A percentile compares a stretch with the other conserved stretches of the same genome.
phyloP scores from a whole-genome alignment of 202 grass and related monocot genomes.

The Saccharum hybrid region DNA sequence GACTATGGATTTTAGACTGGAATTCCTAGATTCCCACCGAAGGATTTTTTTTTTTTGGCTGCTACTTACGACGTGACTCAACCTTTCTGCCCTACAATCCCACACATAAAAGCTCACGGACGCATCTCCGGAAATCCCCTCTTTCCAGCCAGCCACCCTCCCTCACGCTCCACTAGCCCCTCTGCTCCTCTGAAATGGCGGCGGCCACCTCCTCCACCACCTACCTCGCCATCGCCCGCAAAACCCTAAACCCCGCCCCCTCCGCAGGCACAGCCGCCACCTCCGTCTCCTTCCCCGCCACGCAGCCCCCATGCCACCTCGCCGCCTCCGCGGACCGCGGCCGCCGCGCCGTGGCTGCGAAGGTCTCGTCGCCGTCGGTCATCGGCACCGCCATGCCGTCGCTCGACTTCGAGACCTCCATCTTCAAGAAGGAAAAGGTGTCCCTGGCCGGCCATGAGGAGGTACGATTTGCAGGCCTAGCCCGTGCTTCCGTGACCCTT shows the following conservation, averaged over 20 bases:
- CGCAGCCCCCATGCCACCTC: constrained; percentile 33
- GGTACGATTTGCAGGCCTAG: constrained; percentile 38
- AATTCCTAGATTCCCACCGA: too few relatives aligned
- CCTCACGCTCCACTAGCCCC: constrained; percentile 16
- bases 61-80: too few relatives aligned
- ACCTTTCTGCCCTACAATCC: background rate
- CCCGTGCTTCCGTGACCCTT: background rate
- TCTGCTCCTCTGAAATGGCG: constrained; percentile 48
- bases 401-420: constrained; percentile 76
- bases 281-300: constrained; percentile 41
- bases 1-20: too few relatives aligned
- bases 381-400: constrained; percentile 51
- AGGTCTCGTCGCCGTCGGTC: constrained; percentile 50
- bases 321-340: constrained; percentile 25
- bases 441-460: constrained; percentile 74
- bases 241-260: constrained; percentile 51
- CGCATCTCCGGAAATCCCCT: background rate
- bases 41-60: too few relatives aligned
- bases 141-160: constrained; percentile 12
- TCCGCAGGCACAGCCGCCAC: constrained; percentile 40
- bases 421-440: constrained; percentile 92
- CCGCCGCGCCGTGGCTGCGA: constrained; percentile 39
- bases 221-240: constrained; percentile 33
- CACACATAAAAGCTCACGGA: constrained; percentile 26
- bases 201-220: constrained; percentile 50